These are phyloP conservation scores for Epipyxis sp. DNA, from an alignment of 108 stramenopile species.

Conservation along the genomic window DNA sequence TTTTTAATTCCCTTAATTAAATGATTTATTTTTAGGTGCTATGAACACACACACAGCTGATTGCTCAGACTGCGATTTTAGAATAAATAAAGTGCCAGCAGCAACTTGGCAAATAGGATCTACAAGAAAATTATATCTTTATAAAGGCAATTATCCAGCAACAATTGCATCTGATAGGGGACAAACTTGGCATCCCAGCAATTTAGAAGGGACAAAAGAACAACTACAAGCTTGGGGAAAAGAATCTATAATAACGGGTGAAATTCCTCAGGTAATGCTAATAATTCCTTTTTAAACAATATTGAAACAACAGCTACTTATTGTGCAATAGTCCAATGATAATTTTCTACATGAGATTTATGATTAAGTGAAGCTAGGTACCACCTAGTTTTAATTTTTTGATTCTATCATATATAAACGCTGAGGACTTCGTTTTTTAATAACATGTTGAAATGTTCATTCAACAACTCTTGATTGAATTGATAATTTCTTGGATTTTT, in stretches of 20 bases:
- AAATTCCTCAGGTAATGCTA: constrained; percentile 54
- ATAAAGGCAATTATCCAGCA: not conserved
- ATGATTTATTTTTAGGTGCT: too few species aligned
- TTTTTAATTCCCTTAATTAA: too few species aligned
- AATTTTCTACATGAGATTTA: constrained; percentile 27
- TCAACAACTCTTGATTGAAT: too few species aligned
- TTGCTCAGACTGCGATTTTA: constrained; percentile 26
- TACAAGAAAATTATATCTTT: not conserved
- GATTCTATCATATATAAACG: too few species aligned
- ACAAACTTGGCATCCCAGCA: not conserved
- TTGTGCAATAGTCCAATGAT: too few species aligned
- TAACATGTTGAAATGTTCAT: too few species aligned
- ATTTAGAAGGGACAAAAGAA: constrained; percentile 31
- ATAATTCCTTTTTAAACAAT: not conserved
- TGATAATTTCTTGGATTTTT: too few species aligned
- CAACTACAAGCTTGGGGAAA: constrained; percentile 45
- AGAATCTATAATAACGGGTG: constrained; percentile 52
- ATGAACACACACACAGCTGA: constrained; percentile 35
- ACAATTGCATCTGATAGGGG: not conserved
- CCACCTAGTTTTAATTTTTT: not conserved
- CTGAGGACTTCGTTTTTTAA: too few species aligned
- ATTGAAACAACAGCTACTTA: too few species aligned
- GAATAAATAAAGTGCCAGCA: constrained; percentile 4
- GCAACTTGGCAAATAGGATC: not conserved
- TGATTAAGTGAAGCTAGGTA: constrained; percentile 23